Evolutionary conservation across 768 basidiomycete species (phyloP).

Genomic region (Suillus plorans): DNA sequence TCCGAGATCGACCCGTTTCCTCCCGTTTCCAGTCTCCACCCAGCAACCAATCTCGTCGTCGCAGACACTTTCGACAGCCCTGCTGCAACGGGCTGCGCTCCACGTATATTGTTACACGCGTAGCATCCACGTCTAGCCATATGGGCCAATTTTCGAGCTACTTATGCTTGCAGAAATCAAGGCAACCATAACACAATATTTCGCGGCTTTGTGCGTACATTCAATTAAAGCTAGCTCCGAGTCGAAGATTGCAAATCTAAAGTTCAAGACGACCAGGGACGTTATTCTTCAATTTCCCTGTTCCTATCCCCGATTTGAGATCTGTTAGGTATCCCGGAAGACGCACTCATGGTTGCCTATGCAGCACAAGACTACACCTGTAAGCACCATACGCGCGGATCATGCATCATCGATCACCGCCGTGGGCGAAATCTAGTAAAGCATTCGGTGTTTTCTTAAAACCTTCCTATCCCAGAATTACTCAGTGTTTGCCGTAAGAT

Average conservation of each 20-base stretch:
- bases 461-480: too few relatives aligned
- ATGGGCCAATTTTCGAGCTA: neutral
- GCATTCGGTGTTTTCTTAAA: neutral
- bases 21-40: neutral
- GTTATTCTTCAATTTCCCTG: neutral
- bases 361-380: neutral
- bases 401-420: neutral
- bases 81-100: neutral
- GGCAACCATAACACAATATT: neutral
- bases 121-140: neutral
- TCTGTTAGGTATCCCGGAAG: neutral
- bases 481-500: neutral
- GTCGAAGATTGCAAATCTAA: neutral
- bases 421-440: neutral
- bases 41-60: neutral
- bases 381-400: neutral
- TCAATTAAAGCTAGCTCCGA: neutral
- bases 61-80: neutral
- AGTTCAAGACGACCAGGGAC: slow-evolving; percentile 4
- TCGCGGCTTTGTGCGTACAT: neutral
- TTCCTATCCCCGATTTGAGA: neutral
- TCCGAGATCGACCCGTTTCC: neutral
- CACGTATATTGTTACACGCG: neutral
- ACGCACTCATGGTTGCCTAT: neutral
- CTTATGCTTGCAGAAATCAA: neutral